Evolutionary conservation across 1,284 basidiomycete species (phyloP).

Genomic region (Papiliotrema terrestris): DNA sequence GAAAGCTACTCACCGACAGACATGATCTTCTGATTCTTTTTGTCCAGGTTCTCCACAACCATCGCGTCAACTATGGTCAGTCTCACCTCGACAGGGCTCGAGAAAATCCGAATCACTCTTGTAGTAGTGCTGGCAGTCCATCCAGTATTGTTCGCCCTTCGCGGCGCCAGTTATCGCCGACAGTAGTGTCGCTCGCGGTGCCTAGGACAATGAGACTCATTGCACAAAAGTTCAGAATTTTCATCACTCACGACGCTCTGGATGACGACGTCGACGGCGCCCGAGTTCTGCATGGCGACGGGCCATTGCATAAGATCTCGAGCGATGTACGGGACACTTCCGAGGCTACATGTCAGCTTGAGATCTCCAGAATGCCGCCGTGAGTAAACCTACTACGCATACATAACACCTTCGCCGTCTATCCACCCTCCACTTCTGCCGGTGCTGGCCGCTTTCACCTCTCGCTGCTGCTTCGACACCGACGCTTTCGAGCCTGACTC

Average conservation of each 20-base stretch:
- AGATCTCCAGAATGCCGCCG: background rate
- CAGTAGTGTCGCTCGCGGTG: constrained; percentile 59
- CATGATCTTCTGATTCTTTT: constrained; percentile 51
- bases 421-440: constrained; percentile 51
- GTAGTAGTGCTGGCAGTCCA: constrained; percentile 65
- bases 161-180: constrained; percentile 64
- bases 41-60: constrained; percentile 63
- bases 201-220: constrained; percentile 43
- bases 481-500: constrained; percentile 17
- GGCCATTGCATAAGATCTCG: constrained; percentile 85
- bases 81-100: background rate
- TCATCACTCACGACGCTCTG: constrained; percentile 59
- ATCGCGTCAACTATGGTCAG: constrained; percentile 55
- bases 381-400: constrained; percentile 60
- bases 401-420: constrained; percentile 69
- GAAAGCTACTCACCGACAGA: constrained; percentile 36
- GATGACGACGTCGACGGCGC: constrained; percentile 70
- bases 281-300: constrained; percentile 71
- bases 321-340: constrained; percentile 53
- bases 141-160: constrained; percentile 66
- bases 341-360: constrained; percentile 40
- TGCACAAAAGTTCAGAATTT: background rate
- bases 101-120: constrained; percentile 55
- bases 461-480: background rate
- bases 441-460: background rate